These are phyloP conservation scores for Talaromyces adpressus DNA, from an alignment of 495 filamentous ascomycete species.

Conservation along the genomic window DNA sequence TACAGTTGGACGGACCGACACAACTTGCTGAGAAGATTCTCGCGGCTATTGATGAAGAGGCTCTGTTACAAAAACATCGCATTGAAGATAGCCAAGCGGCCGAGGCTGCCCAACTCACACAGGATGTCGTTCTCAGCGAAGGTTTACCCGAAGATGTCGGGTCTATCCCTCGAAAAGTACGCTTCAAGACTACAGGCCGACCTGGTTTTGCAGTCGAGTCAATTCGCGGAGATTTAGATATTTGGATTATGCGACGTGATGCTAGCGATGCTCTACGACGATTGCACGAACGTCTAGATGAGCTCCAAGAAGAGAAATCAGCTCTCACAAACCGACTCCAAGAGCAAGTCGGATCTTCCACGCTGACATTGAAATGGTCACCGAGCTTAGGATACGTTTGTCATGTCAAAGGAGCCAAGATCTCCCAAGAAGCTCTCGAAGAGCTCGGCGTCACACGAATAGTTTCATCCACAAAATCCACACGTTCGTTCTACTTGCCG, in stretches of 20 bases:
- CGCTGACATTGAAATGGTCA: conserved; percentile 74
- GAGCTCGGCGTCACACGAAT: conserved; percentile 45
- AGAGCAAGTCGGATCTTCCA: conserved; percentile 44
- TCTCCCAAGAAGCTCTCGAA: conserved; percentile 43
- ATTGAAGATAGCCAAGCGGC: conserved; percentile 64
- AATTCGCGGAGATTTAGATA: conserved; percentile 39
- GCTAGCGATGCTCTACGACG: conserved; percentile 58
- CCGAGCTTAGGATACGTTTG: conserved; percentile 80
- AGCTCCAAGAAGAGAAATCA: conserved; percentile 49
- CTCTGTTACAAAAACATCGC: conserved; percentile 68
- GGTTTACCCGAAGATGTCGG: conserved; percentile 41
- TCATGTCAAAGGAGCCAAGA: conserved; percentile 75
- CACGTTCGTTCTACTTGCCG: conserved; percentile 74
- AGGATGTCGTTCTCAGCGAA: conserved; percentile 57
- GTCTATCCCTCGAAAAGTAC: conserved; percentile 36
- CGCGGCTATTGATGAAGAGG: conserved; percentile 87
- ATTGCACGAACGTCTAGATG: conserved; percentile 59
- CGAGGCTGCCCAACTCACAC: conserved; percentile 59
- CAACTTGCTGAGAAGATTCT: conserved; percentile 63
- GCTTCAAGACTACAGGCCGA: conserved; percentile 26
- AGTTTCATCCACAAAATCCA: conserved; percentile 73
- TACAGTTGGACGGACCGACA: conserved; percentile 61
- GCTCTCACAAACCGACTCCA: conserved; percentile 54
- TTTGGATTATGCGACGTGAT: conserved; percentile 77
- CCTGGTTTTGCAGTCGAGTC: conserved; percentile 19